Percentiles rank a stretch among this genome's conserved stretches.
phyloP scores from a whole-genome alignment of 371 early-diverging fungal genomes.

The Apophysomyces variabilis region DNA sequence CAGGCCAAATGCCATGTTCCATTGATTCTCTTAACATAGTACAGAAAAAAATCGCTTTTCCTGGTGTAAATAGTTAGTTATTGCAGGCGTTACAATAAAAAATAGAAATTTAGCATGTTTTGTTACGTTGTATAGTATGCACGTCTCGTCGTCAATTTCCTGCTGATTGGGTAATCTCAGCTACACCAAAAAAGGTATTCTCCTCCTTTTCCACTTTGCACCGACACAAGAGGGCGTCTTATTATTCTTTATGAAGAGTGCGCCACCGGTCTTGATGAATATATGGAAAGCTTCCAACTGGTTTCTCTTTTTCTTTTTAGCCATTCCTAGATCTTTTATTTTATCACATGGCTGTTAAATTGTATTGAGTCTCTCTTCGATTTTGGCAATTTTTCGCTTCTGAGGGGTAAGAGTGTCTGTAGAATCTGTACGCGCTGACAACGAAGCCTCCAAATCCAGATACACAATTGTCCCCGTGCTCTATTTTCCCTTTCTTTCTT shows the following conservation, averaged over 20 bases:
- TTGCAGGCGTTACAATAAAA: not conserved
- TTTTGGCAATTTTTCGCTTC: too few species aligned
- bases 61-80: not conserved
- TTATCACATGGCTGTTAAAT: too few species aligned
- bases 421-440: not conserved
- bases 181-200: not conserved
- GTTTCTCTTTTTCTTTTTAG: too few species aligned
- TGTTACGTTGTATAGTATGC: not conserved
- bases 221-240: not conserved
- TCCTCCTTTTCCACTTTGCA: slow-evolving; percentile 4
- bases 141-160: not conserved
- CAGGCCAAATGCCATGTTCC: not conserved
- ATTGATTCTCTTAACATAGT: not conserved
- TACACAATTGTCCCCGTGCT: slow-evolving; percentile 2
- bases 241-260: not conserved
- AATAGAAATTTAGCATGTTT: not conserved
- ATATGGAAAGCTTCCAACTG: slow-evolving; percentile 1
- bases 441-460: not conserved
- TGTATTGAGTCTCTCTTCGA: too few species aligned
- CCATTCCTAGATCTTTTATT: too few species aligned
- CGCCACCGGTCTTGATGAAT: slow-evolving; percentile 5
- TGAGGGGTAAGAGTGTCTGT: too few species aligned
- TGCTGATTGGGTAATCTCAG: not conserved
- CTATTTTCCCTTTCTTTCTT: not conserved
- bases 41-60: not conserved